Percentiles rank a stretch among this genome's conserved stretches.
These are phyloP conservation scores for Microcera coccophila DNA, from an alignment of 2,329 filamentous ascomycete species.

Conservation along the genomic window DNA sequence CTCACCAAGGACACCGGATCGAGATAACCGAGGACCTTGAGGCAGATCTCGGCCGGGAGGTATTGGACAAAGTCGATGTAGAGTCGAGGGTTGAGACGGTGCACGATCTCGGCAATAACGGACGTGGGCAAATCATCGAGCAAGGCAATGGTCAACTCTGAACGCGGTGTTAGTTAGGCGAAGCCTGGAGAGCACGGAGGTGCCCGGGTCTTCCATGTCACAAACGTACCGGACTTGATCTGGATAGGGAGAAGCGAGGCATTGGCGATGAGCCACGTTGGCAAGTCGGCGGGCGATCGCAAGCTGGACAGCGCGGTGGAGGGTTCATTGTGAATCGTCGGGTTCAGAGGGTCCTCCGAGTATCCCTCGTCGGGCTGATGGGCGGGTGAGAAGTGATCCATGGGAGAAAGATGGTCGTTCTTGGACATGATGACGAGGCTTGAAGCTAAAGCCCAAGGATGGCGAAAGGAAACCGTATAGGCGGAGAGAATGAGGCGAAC, in stretches of 20 bases:
- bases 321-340: conserved; percentile 33
- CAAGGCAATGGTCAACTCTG: conserved; percentile 77
- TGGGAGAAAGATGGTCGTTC: conserved; percentile 27
- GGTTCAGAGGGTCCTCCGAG: conserved; percentile 66
- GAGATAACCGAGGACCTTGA: conserved; percentile 83
- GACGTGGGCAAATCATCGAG: conserved; percentile 76
- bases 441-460: conserved; percentile 1
- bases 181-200: background rate
- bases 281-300: conserved; percentile 42
- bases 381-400: conserved; percentile 48
- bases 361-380: conserved; percentile 79
- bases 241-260: conserved; percentile 46
- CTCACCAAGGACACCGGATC: conserved; percentile 75
- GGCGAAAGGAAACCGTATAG: too few relatives aligned
- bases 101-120: conserved; percentile 73
- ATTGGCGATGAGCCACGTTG: conserved; percentile 49
- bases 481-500: too few relatives aligned
- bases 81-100: conserved; percentile 74
- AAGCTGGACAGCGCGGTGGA: conserved; percentile 33
- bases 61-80: conserved; percentile 89
- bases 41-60: conserved; percentile 85
- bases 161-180: conserved; percentile 11
- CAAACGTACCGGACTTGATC: conserved; percentile 48
- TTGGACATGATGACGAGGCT: conserved; percentile 28
- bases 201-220: too few relatives aligned